phyloP scores from a whole-genome alignment of 2,329 filamentous ascomycete genomes.

The Stenocarpella maydis region DNA sequence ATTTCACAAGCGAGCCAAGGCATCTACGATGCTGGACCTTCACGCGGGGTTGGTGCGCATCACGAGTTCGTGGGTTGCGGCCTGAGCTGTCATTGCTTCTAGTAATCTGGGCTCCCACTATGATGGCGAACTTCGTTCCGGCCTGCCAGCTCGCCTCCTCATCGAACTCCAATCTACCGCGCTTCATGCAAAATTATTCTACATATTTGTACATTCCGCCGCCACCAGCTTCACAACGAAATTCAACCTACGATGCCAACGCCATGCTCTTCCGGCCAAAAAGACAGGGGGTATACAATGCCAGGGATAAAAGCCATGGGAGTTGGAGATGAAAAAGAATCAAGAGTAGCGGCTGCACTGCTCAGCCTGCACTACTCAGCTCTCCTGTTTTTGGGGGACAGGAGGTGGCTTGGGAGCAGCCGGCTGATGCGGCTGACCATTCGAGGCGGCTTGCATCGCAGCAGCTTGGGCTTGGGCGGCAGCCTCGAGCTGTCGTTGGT shows the following conservation, averaged over 20 bases:
- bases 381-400: conserved; percentile 34
- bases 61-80: neutral
- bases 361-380: conserved; percentile 1
- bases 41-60: neutral
- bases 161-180: conserved; percentile 12
- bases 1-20: neutral
- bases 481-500: conserved; percentile 48
- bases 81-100: conserved; percentile 23
- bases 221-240: neutral
- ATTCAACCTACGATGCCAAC: conserved; percentile 29
- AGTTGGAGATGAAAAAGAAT: conserved; percentile 10
- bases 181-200: conserved; percentile 19
- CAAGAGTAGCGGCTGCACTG: neutral
- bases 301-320: conserved; percentile 21
- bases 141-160: neutral
- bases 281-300: conserved; percentile 33
- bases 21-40: neutral
- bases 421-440: conserved; percentile 35
- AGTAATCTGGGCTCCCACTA: conserved; percentile 13
- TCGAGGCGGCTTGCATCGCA: conserved; percentile 35
- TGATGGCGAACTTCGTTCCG: conserved; percentile 7
- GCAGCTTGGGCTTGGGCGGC: conserved; percentile 39
- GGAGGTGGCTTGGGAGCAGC: conserved; percentile 33
- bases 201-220: conserved; percentile 24
- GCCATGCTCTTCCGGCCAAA: conserved; percentile 31